Conservation (phyloP, 352 stramenopile species). For the Globisporangium orthogonon region DNA sequence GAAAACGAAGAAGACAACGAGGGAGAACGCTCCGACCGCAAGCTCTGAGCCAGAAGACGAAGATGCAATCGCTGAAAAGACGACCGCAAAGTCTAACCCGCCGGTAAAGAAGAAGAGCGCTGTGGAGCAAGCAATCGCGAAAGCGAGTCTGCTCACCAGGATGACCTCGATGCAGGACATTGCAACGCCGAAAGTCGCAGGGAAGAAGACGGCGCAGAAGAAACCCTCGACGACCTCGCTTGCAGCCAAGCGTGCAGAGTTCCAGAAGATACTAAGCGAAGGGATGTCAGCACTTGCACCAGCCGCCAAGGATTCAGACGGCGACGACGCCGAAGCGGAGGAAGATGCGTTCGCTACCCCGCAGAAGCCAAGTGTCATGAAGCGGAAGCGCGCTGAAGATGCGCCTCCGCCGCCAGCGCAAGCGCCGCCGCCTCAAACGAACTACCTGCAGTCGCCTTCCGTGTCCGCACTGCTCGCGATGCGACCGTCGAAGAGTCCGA, state of each 20-base stretch:
- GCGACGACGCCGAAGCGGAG: conserved; percentile 10
- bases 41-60: conserved; percentile 5
- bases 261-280: conserved; percentile 32
- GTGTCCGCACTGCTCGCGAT: conserved; percentile 15
- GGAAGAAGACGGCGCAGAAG: conserved; percentile 40
- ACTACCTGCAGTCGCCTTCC: conserved; percentile 12
- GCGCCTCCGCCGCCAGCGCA: not conserved
- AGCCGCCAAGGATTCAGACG: not conserved
- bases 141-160: conserved; percentile 39
- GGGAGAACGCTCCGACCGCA: not conserved
- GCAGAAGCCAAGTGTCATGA: conserved; percentile 18
- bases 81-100: not conserved
- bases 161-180: conserved; percentile 58
- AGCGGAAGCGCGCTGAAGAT: conserved; percentile 22
- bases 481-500: conserved; percentile 16
- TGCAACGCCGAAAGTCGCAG: conserved; percentile 52
- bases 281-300: conserved; percentile 5
- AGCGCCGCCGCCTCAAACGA: not conserved
- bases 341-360: conserved; percentile 19
- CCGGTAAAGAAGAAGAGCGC: conserved; percentile 5
- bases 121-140: conserved; percentile 39
- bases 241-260: conserved; percentile 36
- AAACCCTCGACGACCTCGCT: conserved; percentile 23
- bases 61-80: not conserved
- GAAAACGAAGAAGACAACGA: conserved; percentile 5